A percentile compares a stretch with the other conserved stretches of the same genome.
Conservation (phyloP, 345 rosid species). For the Sisymbrium altissimum region DNA sequence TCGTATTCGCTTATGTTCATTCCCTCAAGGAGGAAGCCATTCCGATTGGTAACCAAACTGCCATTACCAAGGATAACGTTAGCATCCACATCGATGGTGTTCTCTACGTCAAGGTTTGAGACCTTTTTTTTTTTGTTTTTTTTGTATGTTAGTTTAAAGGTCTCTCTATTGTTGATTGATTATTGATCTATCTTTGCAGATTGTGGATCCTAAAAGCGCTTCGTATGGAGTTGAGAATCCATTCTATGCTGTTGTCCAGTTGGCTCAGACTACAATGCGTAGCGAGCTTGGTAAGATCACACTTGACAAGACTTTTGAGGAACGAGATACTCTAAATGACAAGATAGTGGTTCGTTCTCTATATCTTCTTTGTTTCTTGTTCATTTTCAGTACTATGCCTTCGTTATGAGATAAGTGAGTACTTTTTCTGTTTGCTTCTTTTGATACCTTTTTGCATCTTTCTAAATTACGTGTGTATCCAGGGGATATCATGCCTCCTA, state of each 20-base stretch:
- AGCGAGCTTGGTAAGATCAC: conserved; percentile 97
- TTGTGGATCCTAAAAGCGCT: conserved; percentile 80
- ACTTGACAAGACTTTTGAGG: conserved; percentile 96
- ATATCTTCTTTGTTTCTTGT: no score
- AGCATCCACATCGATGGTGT: conserved; percentile 91
- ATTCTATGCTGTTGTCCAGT: conserved; percentile 81
- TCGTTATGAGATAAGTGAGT: conserved; percentile 93
- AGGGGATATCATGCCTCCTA: conserved; percentile 99
- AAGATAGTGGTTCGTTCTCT: conserved; percentile 79
- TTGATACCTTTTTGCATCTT: background rate
- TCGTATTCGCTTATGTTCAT: conserved; percentile 89
- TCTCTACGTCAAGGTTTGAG: conserved; percentile 73
- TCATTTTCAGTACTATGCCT: no score
- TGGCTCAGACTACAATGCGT: conserved; percentile 97
- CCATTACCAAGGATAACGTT: conserved; percentile 94
- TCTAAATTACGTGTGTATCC: conserved; percentile 12
- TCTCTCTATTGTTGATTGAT: no score
- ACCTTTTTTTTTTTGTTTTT: background rate
- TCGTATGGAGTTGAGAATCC: conserved; percentile 98
- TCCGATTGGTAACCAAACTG: conserved; percentile 83
- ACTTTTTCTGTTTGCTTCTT: background rate
- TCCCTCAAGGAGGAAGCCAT: conserved; percentile 97
- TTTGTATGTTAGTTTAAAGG: background rate
- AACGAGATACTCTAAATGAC: conserved; percentile 83
- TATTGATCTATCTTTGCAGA: conserved; percentile 38